Evolutionary conservation across 257 asterid genomes (phyloP), one percentile per base, ranked within the genome.

Genomic region (Solanum raphanifolium): DNA sequence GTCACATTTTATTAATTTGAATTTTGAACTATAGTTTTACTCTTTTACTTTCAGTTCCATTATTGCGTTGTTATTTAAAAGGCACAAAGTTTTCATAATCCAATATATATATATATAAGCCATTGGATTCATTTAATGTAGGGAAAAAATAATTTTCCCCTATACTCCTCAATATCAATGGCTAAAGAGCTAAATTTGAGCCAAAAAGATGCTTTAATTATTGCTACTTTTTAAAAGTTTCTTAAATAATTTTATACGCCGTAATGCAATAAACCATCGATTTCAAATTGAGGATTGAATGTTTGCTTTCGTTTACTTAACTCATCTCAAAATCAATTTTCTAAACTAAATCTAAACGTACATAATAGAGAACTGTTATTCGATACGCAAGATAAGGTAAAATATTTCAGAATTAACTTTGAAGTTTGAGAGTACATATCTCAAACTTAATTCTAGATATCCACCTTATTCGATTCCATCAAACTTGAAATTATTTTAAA

Each of bases 381-480:
- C 5, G 1, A 0, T 9, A 23, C 1, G 3, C 15, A 2, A 9
- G 3, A 58, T 60, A 21, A 60, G 6, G 1, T 60, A 1, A 60
- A 8, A 60, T 60, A 60, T 60, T 60, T 60, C 0, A 60, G 0
- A 60, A 60, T 9, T 60, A 9, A 23, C 0, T 60, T 23, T 60
- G 3, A 23, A 48, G 21, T 15, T 15, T 15, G 27, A 60, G 7
- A 15, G 8, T 15, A 48, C 0, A 15, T 9, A 60, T 23, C 13
- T 4, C 13, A 23, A 60, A 60, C 13, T 60, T 60, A 60, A 21
- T 3, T 60, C 2, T 23, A 0, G 5, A 9, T 60, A 60, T 60
- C 0, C 1, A 23, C 2, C 7, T 60, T 60, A 23, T 60, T 0
- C 1, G 0, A 60, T 23, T 1, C 1, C 1, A 60, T 60, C 3